phyloP scores from a whole-genome alignment of 2,329 filamentous ascomycete genomes.

The Hypomyces perniciosus region DNA sequence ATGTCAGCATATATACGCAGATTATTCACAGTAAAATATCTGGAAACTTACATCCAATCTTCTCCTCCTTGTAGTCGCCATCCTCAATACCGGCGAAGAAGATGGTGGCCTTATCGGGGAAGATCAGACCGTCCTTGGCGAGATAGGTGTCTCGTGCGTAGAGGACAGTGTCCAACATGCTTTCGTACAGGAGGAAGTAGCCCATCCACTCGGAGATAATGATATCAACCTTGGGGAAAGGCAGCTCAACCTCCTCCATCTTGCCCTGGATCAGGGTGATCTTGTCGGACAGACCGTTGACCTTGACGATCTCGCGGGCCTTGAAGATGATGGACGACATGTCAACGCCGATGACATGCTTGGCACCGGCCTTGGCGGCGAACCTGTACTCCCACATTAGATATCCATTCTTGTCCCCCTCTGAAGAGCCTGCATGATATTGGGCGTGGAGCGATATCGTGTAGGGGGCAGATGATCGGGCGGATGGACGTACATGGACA shows the following conservation, averaged over 20 bases:
- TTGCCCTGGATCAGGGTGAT: slow-evolving; percentile 98
- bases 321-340: slow-evolving; percentile 99
- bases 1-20: neutral
- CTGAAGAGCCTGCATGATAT: neutral
- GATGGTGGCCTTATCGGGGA: slow-evolving; percentile 98
- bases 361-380: slow-evolving; percentile 89
- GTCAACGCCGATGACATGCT: slow-evolving; percentile 97
- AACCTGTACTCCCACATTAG: slow-evolving; percentile 58
- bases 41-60: slow-evolving; percentile 82
- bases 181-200: slow-evolving; percentile 97
- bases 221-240: slow-evolving; percentile 94
- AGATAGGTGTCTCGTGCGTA: slow-evolving; percentile 95
- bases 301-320: slow-evolving; percentile 87
- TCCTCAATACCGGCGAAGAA: slow-evolving; percentile 97
- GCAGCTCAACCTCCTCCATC: slow-evolving; percentile 97
- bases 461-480: slow-evolving; percentile 5
- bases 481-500: slow-evolving; percentile 74
- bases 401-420: neutral
- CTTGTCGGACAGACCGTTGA: slow-evolving; percentile 89
- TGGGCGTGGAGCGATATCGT: slow-evolving; percentile 2
- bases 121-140: slow-evolving; percentile 80
- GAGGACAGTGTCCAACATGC: slow-evolving; percentile 96
- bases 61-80: slow-evolving; percentile 99
- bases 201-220: slow-evolving; percentile 99
- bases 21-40: neutral